phyloP scores from a whole-genome alignment of 805 yeast species.

The Wickerhamomyces tratensis region DNA sequence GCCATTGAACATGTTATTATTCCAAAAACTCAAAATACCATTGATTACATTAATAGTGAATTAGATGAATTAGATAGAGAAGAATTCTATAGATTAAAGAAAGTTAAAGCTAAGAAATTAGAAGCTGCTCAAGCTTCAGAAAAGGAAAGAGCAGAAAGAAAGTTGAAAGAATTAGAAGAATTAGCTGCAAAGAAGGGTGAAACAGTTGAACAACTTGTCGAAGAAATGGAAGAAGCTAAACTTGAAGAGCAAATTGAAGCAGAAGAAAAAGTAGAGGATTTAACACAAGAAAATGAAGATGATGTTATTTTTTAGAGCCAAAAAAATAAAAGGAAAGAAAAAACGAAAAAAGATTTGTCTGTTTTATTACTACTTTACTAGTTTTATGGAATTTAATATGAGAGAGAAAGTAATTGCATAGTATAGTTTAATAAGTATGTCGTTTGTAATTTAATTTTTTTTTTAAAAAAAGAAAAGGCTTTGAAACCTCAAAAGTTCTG shows the following conservation, averaged over 20 bases:
- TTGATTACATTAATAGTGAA: constrained; percentile 85
- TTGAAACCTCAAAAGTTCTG: too few species aligned
- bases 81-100: constrained; percentile 92
- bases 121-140: constrained; percentile 19
- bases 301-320: constrained; percentile 35
- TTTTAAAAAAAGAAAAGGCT: too few species aligned
- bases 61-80: constrained; percentile 97
- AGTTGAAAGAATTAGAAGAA: constrained; percentile 11
- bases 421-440: neutral
- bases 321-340: too few species aligned
- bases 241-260: constrained; percentile 10
- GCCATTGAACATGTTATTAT: constrained; percentile 98
- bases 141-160: constrained; percentile 20
- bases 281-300: constrained; percentile 32
- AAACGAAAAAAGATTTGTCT: too few species aligned
- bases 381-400: too few species aligned
- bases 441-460: too few species aligned
- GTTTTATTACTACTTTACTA: too few species aligned
- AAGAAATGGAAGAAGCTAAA: constrained; percentile 15
- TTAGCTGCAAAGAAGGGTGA: constrained; percentile 14
- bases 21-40: constrained; percentile 96
- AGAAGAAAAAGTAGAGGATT: constrained; percentile 11
- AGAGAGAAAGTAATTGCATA: too few species aligned
- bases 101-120: constrained; percentile 39
- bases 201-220: constrained; percentile 4